Conservation (phyloP, 2,329 filamentous ascomycete genomes). For the Phialophora chinensis region DNA sequence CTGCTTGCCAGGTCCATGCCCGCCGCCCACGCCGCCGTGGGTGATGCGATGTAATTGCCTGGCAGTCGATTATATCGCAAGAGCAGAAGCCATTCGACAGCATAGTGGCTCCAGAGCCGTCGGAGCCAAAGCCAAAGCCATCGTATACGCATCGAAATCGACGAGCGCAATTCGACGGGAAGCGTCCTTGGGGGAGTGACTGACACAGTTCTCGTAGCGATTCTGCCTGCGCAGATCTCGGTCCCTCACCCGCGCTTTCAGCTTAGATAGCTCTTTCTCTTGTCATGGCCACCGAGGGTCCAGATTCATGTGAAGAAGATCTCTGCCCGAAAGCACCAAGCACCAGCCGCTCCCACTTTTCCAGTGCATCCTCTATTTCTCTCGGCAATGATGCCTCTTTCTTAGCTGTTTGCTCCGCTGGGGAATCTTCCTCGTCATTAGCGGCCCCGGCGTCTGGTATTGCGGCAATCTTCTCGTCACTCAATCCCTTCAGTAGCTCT, state of each 20-base stretch:
- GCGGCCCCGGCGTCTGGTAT: background rate
- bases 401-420: no score
- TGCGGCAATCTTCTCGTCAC: conserved; percentile 33
- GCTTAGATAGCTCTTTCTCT: background rate
- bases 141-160: background rate
- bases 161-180: background rate
- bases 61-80: background rate
- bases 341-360: conserved; percentile 32
- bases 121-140: no score
- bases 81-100: background rate
- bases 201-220: no score
- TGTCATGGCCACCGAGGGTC: no score
- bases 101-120: background rate
- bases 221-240: no score
- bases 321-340: conserved; percentile 7
- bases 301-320: background rate
- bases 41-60: background rate
- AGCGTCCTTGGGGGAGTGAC: background rate
- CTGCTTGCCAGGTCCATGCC: background rate
- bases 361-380: conserved; percentile 29
- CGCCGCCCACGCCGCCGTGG: background rate
- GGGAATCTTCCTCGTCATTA: background rate
- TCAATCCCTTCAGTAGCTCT: conserved; percentile 33
- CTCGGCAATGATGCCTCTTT: conserved; percentile 9
- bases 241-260: background rate